phyloP scores from a whole-genome alignment of 2,329 filamentous ascomycete species.

The Chrysoporthe deuterocubensis region DNA sequence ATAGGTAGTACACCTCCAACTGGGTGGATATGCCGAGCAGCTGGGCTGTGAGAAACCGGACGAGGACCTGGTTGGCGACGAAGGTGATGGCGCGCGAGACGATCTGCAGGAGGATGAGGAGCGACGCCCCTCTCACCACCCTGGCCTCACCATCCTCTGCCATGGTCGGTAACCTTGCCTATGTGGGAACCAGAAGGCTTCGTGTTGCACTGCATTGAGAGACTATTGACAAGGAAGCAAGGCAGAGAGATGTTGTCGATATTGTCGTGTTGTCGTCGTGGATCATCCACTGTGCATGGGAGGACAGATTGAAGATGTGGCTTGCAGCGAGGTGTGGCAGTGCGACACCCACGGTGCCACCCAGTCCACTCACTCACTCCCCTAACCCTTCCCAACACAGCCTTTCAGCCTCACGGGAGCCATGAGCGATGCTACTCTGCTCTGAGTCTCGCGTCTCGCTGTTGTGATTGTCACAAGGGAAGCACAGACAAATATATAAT shows the following conservation, averaged over 20 bases:
- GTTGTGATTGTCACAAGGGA: too few species aligned
- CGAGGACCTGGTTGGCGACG: slow-evolving; percentile 84
- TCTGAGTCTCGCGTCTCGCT: too few species aligned
- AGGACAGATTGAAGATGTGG: slow-evolving; percentile 9
- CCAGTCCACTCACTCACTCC: not conserved
- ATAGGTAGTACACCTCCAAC: slow-evolving; percentile 89
- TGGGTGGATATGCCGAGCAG: slow-evolving; percentile 86
- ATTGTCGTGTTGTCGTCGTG: not conserved
- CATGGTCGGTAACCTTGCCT: not conserved
- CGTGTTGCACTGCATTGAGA: not conserved
- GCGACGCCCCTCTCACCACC: slow-evolving; percentile 72
- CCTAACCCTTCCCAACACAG: not conserved
- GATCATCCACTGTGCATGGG: not conserved
- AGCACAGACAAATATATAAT: too few species aligned
- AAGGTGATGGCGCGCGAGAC: slow-evolving; percentile 89
- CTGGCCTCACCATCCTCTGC: slow-evolving; percentile 32
- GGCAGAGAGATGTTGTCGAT: not conserved
- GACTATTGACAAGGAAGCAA: not conserved
- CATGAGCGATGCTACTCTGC: too few species aligned
- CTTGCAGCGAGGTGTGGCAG: not conserved
- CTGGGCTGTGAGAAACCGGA: slow-evolving; percentile 84
- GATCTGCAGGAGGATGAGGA: slow-evolving; percentile 87
- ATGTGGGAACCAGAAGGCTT: not conserved
- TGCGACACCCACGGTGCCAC: not conserved
- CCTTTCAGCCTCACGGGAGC: not conserved